These are phyloP conservation scores for Backusella sp. DNA, from an alignment of 192 early-diverging fungal genomes.

Conservation along the genomic window DNA sequence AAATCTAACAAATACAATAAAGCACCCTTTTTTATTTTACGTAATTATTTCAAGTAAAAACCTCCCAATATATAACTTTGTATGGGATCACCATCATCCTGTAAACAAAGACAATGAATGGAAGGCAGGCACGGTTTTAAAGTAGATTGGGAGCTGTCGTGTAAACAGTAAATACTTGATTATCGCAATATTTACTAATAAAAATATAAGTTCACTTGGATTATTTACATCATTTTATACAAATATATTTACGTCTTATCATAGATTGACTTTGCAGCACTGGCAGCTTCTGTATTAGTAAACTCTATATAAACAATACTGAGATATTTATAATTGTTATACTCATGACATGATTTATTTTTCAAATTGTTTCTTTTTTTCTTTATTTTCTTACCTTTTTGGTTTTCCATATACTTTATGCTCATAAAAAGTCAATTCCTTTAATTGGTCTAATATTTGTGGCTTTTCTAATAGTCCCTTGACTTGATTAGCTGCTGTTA, in stretches of 20 bases:
- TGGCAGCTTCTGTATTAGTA: conserved; percentile 38
- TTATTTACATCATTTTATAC: neutral
- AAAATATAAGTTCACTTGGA: too few species aligned
- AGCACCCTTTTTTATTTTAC: too few species aligned
- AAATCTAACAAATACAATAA: too few species aligned
- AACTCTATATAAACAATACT: conserved; percentile 56
- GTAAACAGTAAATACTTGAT: conserved; percentile 30
- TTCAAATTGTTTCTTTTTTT: too few species aligned
- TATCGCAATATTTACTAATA: conserved; percentile 33
- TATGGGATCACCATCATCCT: too few species aligned
- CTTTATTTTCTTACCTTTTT: conserved; percentile 36
- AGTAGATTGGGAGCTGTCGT: conserved; percentile 31
- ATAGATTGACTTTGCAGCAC: conserved; percentile 37
- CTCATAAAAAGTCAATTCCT: conserved; percentile 57
- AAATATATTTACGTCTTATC: conserved; percentile 39
- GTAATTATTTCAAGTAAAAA: too few species aligned
- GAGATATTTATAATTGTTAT: neutral
- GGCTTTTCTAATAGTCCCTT: conserved; percentile 41
- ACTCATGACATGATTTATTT: too few species aligned
- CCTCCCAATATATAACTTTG: too few species aligned
- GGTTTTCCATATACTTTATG: conserved; percentile 68
- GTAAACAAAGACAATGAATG: too few species aligned
- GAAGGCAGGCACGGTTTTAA: too few species aligned
- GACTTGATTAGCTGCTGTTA: conserved; percentile 39
- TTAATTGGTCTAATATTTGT: conserved; percentile 47